Base-by-base conservation (phyloP, 192 early-diverging fungal species). In the Podila epicladia region DNA sequence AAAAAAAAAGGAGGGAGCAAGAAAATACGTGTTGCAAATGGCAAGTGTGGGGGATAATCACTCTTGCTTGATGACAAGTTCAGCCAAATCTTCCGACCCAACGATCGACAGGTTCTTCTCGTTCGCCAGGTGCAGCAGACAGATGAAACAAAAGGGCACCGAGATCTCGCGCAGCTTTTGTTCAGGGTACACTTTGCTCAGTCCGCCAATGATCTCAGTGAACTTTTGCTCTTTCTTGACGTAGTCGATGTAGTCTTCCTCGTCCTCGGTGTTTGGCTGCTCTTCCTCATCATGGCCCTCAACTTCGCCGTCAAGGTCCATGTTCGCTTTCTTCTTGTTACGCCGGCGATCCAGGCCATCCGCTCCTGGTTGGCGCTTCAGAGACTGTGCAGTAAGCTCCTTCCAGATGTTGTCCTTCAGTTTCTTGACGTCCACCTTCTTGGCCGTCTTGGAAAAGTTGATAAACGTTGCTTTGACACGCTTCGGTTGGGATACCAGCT, bases 381-480 rank as follows among this genome's bases (percentile, higher is more conserved):
- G 35, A 11, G 71, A 38, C 17, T 64, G 66, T 15, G 67, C 55
- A 0, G 86, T 88, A 73, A 93, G 82, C 66, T 92, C 91, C 64
- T 89, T 90, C 97, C 97, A 99, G 28, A 99, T 86, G 77, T 98
- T 99, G 50, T 99, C 97, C 82, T 99, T 99, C 58, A 99, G 88
- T 72, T 90, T 91, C 85, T 94, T 96, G 28, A 99, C 95, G 82
- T 99, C 96, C 12, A 98, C 95, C 37, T 94, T 90, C 86, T 99
- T 99, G 68, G 96, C 96, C 29, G 90, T 90, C 64, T 90, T 90
- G 37, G 96, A 94, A 76, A 94, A 98, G 74, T 92, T 94, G 72
- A 94, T 86, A 66, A 86, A 87, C 28, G 88, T 75, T 31, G 92
- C 89, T 68, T 92, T 93, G 79, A 89, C 86, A 9, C 89, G 85